A percentile compares a stretch with the other conserved stretches of the same genome.
These are phyloP conservation scores for Tolypocladium sp. DNA, from an alignment of 2,329 filamentous ascomycete species.

Conservation along the genomic window DNA sequence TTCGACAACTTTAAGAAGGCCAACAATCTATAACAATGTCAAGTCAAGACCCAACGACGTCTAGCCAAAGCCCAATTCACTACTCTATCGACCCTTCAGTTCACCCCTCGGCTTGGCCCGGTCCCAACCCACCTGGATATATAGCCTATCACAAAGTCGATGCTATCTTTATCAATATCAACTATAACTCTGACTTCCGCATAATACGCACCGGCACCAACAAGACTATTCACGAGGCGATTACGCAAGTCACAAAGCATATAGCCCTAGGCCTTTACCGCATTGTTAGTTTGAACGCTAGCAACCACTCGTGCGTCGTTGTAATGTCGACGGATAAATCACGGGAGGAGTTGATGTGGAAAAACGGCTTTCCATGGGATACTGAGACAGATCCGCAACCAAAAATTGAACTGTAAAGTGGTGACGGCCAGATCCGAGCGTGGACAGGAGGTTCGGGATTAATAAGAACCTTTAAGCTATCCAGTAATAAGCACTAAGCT, in stretches of 20 bases:
- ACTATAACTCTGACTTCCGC: not conserved
- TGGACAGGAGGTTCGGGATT: no score
- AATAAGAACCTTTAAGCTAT: no score
- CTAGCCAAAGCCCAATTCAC: not conserved
- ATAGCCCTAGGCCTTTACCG: not conserved
- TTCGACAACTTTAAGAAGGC: no score
- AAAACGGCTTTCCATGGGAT: slow-evolving; percentile 2
- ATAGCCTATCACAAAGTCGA: not conserved
- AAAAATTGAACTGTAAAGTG: not conserved
- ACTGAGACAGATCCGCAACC: not conserved
- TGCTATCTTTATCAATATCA: not conserved
- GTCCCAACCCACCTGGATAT: not conserved
- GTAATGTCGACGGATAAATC: not conserved
- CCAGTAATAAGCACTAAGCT: no score
- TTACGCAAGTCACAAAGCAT: not conserved
- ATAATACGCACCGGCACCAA: not conserved
- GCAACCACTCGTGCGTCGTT: slow-evolving; percentile 1
- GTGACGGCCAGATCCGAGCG: no score
- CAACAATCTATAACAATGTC: not conserved
- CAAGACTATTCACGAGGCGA: not conserved
- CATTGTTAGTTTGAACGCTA: not conserved
- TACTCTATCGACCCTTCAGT: not conserved
- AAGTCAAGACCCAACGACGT: not conserved
- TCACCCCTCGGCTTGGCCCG: not conserved
- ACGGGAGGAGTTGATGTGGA: not conserved